These are phyloP conservation scores for Cadophora malorum DNA, from an alignment of 2,329 filamentous ascomycete species.

Conservation along the genomic window DNA sequence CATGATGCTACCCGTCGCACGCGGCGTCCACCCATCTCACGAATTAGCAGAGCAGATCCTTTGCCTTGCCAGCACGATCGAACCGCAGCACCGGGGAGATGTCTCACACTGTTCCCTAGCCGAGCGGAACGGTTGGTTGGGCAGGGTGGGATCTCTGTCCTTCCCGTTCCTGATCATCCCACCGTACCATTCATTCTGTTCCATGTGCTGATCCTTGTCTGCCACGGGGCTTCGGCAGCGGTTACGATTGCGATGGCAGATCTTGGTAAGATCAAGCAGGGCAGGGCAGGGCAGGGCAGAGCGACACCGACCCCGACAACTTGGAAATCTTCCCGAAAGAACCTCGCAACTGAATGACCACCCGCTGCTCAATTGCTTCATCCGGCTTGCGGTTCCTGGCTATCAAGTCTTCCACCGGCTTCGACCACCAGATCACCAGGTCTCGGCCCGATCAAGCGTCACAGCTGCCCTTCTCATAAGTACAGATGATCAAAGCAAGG, in stretches of 20 bases:
- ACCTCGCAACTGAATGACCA: neutral
- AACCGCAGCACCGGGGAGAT: slow-evolving; percentile 9
- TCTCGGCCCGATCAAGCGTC: slow-evolving; percentile 8
- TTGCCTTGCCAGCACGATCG: slow-evolving; percentile 3
- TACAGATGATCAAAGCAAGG: neutral
- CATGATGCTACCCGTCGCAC: slow-evolving; percentile 11
- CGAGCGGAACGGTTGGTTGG: neutral
- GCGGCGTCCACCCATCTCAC: slow-evolving; percentile 10
- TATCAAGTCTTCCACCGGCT: neutral
- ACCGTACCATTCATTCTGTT: slow-evolving; percentile 17
- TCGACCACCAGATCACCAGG: neutral
- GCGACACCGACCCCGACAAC: neutral
- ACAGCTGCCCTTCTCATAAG: neutral
- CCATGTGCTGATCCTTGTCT: slow-evolving; percentile 17
- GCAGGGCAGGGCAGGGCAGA: neutral
- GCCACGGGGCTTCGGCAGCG: slow-evolving; percentile 12
- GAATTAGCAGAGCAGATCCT: slow-evolving; percentile 8
- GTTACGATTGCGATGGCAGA: slow-evolving; percentile 6
- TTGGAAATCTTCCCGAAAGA: slow-evolving; percentile 3
- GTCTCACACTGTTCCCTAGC: slow-evolving; percentile 10
- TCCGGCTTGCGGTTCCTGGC: neutral
- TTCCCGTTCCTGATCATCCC: slow-evolving; percentile 20
- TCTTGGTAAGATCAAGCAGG: slow-evolving; percentile 7
- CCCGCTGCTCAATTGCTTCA: slow-evolving; percentile 11
- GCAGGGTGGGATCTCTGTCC: neutral